Base-by-base conservation (phyloP, 1,284 basidiomycete species). In the Cutaneotrichosporon mucoides region DNA sequence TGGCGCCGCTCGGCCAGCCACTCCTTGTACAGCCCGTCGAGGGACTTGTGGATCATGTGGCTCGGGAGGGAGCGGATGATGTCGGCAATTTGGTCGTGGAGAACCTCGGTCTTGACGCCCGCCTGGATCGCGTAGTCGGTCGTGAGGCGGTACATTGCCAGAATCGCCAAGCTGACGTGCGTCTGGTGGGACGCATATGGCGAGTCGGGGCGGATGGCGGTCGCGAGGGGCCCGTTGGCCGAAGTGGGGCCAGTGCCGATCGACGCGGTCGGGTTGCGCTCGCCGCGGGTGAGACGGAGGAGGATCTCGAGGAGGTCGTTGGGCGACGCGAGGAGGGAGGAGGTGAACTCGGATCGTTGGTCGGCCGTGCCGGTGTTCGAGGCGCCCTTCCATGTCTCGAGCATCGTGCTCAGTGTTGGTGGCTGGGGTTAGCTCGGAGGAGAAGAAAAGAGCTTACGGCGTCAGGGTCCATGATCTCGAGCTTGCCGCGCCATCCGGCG, bases 11-110 rank as follows among this genome's bases (percentile, higher is more conserved):
- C 61, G 2, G 61, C 57, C n/a, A 62, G 61, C 90, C 90, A 80
- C 76, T 94, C 91, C 73, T 89, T 90, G 79, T 92, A 95, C 70
- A 95, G 89, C 47, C 89, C 89, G 79, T 96, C 92, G 75, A 95
- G 77, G 68, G 88, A 90, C 79, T 90, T 90, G 78, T 89, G 88
- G 66, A 93, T 83, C 70, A 94, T 80, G 72, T 90, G 88, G 34
- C 84, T 85, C 16, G 93, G 93, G 64, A 97, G 75, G 70, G 85
- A 88, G 69, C 90, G 84, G 66, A 96, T 88, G 68, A 96, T 90
- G 79, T 95, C 92, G 7, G 88, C 88, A 41, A 93, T 84, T 64
- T 86, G 85, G 64, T 87, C 86, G 72, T 92, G 87, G 7, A 87
- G 86, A 67, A 88, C 87, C 6, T 72, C 77, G 69, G 84, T 85